Evolutionary conservation across 208 protist species (phyloP).

Genomic region (Leishmania martiniquensis): DNA sequence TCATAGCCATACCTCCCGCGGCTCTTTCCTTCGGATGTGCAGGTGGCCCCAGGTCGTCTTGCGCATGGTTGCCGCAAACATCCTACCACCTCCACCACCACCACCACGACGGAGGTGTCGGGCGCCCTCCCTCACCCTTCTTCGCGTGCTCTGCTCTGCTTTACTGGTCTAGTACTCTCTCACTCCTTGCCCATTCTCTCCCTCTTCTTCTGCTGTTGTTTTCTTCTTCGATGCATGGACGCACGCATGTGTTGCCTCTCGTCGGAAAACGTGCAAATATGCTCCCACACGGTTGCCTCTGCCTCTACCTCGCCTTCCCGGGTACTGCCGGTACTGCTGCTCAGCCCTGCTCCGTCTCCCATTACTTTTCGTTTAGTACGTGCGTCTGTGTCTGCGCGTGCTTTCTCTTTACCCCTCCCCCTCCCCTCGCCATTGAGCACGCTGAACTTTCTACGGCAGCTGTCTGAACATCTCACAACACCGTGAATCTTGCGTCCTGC

Average conservation of each 20-base stretch:
- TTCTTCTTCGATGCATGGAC: no score
- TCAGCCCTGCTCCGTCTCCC: no score
- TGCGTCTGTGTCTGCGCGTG: no score
- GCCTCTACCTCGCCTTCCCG: no score
- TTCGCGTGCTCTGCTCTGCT: not conserved
- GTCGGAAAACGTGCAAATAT: no score
- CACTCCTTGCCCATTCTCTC: no score
- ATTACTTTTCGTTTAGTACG: no score
- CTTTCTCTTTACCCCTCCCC: not conserved
- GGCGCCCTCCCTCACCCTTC: not conserved
- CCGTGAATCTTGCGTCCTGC: not conserved
- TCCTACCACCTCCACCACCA: not conserved
- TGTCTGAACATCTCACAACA: not conserved
- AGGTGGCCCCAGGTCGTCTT: not conserved
- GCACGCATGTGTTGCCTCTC: no score
- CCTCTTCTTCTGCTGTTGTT: not conserved
- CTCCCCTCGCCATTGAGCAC: not conserved
- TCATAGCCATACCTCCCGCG: not conserved
- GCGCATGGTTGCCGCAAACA: not conserved
- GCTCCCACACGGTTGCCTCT: no score
- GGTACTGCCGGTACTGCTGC: no score
- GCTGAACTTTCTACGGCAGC: not conserved
- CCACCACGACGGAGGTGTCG: not conserved
- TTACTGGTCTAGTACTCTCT: no score
- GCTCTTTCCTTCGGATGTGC: not conserved